phyloP scores from a whole-genome alignment of 2,329 filamentous ascomycete species.

The Venturia aucupariae region DNA sequence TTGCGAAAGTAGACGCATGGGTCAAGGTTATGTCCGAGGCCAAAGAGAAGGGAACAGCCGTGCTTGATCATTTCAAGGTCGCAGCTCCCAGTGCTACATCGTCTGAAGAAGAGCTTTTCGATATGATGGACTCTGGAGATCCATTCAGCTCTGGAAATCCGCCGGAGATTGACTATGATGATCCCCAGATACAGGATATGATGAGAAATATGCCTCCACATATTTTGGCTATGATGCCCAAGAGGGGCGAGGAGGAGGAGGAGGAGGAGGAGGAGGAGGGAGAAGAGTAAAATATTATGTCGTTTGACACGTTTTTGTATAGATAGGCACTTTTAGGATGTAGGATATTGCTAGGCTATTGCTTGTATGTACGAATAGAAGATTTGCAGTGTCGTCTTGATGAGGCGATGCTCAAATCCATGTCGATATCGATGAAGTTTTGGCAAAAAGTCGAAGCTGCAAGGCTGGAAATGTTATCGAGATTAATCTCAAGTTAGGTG shows the following conservation, averaged over 20 bases:
- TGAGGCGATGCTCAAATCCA: too few relatives aligned
- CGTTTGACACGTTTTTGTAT: too few relatives aligned
- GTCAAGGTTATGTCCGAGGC: background rate
- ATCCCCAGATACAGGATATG: background rate
- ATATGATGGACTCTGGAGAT: background rate
- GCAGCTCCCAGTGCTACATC: background rate
- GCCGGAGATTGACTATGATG: background rate
- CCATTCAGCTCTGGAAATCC: background rate
- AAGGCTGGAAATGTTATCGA: too few relatives aligned
- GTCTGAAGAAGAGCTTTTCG: background rate
- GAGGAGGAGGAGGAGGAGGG: background rate
- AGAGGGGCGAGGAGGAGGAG: background rate
- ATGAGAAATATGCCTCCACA: background rate
- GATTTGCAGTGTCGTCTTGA: too few relatives aligned
- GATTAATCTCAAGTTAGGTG: too few relatives aligned
- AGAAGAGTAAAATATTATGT: background rate
- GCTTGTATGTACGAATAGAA: too few relatives aligned
- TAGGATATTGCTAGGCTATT: too few relatives aligned
- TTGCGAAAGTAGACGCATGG: constrained; percentile 9
- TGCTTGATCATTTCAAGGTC: background rate
- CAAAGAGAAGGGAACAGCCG: constrained; percentile 7
- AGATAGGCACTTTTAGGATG: too few relatives aligned
- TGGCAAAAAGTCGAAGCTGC: too few relatives aligned
- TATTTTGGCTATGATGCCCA: background rate
- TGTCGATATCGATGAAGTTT: too few relatives aligned